Conservation (phyloP, 441 rosid genomes). For the Populus trichocarpa region DNA sequence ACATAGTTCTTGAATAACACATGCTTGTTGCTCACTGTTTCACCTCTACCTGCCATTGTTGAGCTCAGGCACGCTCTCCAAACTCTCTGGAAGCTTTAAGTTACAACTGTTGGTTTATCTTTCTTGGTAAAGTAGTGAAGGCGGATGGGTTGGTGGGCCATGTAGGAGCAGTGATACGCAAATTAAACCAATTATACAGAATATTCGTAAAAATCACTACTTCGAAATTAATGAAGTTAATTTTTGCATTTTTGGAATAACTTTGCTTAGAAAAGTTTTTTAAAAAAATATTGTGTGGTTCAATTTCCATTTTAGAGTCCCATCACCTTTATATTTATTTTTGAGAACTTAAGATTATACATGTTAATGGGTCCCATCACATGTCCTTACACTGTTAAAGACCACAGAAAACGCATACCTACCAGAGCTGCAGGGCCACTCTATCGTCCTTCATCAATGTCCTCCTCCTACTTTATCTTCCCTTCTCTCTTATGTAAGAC, state of each 20-base stretch:
- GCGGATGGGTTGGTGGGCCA: background rate
- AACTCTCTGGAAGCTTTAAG: background rate
- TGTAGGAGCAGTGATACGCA: background rate
- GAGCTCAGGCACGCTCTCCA: background rate
- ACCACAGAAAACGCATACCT: conserved; percentile 34
- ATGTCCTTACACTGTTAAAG: too few species aligned
- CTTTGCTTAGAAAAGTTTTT: too few species aligned
- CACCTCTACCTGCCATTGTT: background rate
- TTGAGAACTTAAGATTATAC: too few species aligned
- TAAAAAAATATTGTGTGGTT: too few species aligned
- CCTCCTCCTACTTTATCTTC: conserved; percentile 39
- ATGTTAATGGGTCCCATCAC: too few species aligned
- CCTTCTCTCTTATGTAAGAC: conserved; percentile 34
- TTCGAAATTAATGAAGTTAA: too few species aligned
- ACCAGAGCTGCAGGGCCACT: conserved; percentile 35
- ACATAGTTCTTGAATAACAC: conserved; percentile 39
- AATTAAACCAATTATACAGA: too few species aligned
- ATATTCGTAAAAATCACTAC: too few species aligned
- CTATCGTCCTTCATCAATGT: conserved; percentile 38
- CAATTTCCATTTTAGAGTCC: too few species aligned
- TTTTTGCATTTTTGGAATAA: too few species aligned
- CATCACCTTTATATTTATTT: too few species aligned
- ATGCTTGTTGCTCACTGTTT: conserved; percentile 20
- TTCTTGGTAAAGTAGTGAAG: background rate
- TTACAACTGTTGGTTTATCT: background rate